Conservation (phyloP, 2,329 filamentous ascomycete species). For the Fusarium anthophilum region DNA sequence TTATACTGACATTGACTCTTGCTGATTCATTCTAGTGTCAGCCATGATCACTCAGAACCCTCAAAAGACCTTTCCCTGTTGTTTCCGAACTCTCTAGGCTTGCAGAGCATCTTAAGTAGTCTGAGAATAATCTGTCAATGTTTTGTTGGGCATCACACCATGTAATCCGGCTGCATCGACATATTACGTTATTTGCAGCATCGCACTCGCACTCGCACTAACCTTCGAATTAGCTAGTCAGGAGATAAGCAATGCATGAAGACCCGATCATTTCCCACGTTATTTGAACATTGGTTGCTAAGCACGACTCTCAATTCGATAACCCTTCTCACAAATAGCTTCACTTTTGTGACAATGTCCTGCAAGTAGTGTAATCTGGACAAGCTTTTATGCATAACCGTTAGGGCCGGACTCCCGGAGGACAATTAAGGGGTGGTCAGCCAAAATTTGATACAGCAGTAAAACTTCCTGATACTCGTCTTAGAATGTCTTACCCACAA, state of each 20-base stretch:
- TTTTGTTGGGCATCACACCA: neutral
- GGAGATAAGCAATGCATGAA: neutral
- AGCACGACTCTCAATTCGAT: too few relatives aligned
- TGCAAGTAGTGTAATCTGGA: too few relatives aligned
- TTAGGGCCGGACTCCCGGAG: accelerated
- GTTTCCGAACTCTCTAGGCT: accelerated
- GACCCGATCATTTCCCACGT: neutral
- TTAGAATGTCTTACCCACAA: neutral
- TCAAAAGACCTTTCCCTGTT: accelerated
- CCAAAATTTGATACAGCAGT: neutral
- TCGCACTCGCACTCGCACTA: neutral
- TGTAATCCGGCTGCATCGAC: neutral
- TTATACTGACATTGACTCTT: neutral
- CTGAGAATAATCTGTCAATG: too few relatives aligned
- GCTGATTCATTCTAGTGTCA: too few relatives aligned
- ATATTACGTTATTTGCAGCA: neutral
- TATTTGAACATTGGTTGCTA: neutral
- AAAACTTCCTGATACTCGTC: neutral
- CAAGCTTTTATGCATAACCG: neutral
- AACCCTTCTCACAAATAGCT: neutral
- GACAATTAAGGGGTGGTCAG: neutral
- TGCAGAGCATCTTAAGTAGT: neutral
- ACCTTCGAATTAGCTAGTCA: neutral
- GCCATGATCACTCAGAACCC: neutral
- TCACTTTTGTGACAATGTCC: too few relatives aligned